Evolutionary conservation across 164 flowering plant genomes (phyloP).

Genomic region (Platanus orientalis): DNA sequence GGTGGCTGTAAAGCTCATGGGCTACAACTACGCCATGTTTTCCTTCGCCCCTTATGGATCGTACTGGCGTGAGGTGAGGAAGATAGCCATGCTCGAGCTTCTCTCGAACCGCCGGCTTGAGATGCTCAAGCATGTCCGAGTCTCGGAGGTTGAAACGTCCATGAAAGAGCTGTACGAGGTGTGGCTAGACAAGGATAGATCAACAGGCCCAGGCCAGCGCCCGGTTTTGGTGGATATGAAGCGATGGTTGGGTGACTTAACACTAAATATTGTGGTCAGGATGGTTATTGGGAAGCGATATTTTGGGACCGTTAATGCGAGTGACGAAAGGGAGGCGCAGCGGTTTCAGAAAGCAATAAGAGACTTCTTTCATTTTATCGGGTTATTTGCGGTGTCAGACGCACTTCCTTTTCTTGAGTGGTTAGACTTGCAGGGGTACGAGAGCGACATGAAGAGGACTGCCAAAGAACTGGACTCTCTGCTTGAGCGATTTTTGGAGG

Average conservation of each 20-base stretch:
- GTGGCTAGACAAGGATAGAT: too few relatives aligned
- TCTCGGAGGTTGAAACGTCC: background rate
- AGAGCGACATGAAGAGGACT: slow-evolving; percentile 23
- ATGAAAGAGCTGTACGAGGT: too few relatives aligned
- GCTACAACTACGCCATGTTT: slow-evolving; percentile 16
- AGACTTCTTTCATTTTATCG: slow-evolving; percentile 12
- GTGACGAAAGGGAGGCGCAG: slow-evolving; percentile 12
- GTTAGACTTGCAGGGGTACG: slow-evolving; percentile 28
- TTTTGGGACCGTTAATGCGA: background rate
- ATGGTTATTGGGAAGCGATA: slow-evolving; percentile 41
- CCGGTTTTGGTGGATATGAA: slow-evolving; percentile 28
- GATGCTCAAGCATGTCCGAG: slow-evolving; percentile 3
- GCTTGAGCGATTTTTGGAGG: slow-evolving; percentile 22
- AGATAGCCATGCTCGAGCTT: slow-evolving; percentile 7
- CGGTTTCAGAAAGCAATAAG: slow-evolving; percentile 10
- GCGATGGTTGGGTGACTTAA: slow-evolving; percentile 28
- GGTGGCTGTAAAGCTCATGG: too few relatives aligned
- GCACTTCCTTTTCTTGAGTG: slow-evolving; percentile 29
- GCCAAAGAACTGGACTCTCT: slow-evolving; percentile 23
- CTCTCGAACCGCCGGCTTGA: slow-evolving; percentile 13
- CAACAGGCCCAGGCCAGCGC: background rate
- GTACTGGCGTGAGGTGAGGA: slow-evolving; percentile 24
- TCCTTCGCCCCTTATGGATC: slow-evolving; percentile 18
- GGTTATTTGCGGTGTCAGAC: slow-evolving; percentile 25
- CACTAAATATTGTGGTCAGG: slow-evolving; percentile 17